These are phyloP conservation scores for Russula vinacea DNA, from an alignment of 768 basidiomycete genomes.

Conservation along the genomic window DNA sequence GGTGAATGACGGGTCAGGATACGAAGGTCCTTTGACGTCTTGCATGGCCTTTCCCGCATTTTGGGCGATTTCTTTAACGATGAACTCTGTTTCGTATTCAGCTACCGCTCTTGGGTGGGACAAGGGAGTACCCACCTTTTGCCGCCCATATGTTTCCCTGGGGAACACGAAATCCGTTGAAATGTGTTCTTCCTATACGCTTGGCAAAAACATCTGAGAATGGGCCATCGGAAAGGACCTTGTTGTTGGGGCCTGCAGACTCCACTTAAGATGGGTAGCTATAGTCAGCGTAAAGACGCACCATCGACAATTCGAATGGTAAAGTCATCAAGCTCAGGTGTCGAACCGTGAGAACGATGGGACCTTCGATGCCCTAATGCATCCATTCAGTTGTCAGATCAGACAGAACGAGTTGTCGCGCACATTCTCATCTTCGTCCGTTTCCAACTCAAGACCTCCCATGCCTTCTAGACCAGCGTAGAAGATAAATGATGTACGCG, in stretches of 20 bases:
- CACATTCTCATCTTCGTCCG: constrained; percentile 72
- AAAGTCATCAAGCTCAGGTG: constrained; percentile 82
- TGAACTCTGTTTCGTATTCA: constrained; percentile 46
- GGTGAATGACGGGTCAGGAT: constrained; percentile 78
- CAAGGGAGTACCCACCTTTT: constrained; percentile 51
- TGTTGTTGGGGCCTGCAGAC: constrained; percentile 54
- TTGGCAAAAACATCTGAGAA: constrained; percentile 57
- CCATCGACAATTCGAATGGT: constrained; percentile 75
- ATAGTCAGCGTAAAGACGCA: constrained; percentile 35
- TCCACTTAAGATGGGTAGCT: not conserved
- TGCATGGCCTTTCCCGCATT: constrained; percentile 53
- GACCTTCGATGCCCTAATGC: constrained; percentile 67
- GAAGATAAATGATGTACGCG: constrained; percentile 75
- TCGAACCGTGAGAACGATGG: constrained; percentile 68
- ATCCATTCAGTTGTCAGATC: constrained; percentile 1
- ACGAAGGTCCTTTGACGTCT: constrained; percentile 51
- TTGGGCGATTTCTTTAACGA: constrained; percentile 58
- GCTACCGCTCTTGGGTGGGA: constrained; percentile 6
- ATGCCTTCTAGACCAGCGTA: constrained; percentile 87
- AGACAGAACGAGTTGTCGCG: constrained; percentile 30
- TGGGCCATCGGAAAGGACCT: constrained; percentile 50
- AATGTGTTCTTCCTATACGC: constrained; percentile 68
- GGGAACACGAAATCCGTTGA: constrained; percentile 57
- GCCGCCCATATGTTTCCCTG: constrained; percentile 79
- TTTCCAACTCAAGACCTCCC: constrained; percentile 77